Evolutionary conservation across 1,284 basidiomycete species (phyloP).

Genomic region (Cystobasidiaceae sp.): DNA sequence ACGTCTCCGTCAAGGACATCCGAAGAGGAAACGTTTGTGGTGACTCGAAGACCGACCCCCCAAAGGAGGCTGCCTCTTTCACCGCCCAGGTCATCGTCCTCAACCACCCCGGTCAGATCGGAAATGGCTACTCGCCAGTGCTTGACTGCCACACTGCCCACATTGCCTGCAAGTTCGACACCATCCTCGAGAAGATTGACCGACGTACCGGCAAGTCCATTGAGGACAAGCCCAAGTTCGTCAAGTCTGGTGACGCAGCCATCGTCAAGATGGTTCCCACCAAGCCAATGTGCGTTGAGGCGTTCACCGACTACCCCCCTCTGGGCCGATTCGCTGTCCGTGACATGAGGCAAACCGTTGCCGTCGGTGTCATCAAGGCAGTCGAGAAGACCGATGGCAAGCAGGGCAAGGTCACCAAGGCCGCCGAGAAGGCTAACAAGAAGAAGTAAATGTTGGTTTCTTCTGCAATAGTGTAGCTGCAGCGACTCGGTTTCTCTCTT

Average conservation of each 20-base stretch:
- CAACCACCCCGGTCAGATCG: slow-evolving; percentile 99
- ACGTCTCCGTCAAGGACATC: slow-evolving; percentile 99
- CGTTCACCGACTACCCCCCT: slow-evolving; percentile 96
- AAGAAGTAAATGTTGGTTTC: slow-evolving; percentile 31
- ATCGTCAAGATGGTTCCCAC: slow-evolving; percentile 87
- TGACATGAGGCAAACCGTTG: slow-evolving; percentile 69
- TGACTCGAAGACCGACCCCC: slow-evolving; percentile 99
- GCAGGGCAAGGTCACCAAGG: slow-evolving; percentile 54
- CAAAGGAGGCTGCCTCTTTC: slow-evolving; percentile 99
- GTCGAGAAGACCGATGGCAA: slow-evolving; percentile 92
- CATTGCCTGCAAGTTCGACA: slow-evolving; percentile 99
- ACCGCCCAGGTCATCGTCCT: slow-evolving; percentile 99
- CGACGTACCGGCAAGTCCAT: slow-evolving; percentile 92
- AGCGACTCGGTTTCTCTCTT: neutral
- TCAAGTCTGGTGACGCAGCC: slow-evolving; percentile 85
- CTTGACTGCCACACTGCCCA: slow-evolving; percentile 95
- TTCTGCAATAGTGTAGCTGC: neutral
- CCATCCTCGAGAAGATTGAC: slow-evolving; percentile 98
- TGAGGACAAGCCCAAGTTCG: slow-evolving; percentile 85
- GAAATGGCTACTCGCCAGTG: slow-evolving; percentile 94
- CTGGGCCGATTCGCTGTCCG: slow-evolving; percentile 86
- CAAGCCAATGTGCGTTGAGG: slow-evolving; percentile 97
- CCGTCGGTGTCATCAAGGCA: slow-evolving; percentile 94
- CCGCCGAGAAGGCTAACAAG: slow-evolving; percentile 35
- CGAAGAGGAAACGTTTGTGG: slow-evolving; percentile 98